phyloP scores from a whole-genome alignment of 805 yeast genomes.

The Starmerella tilneyi region DNA sequence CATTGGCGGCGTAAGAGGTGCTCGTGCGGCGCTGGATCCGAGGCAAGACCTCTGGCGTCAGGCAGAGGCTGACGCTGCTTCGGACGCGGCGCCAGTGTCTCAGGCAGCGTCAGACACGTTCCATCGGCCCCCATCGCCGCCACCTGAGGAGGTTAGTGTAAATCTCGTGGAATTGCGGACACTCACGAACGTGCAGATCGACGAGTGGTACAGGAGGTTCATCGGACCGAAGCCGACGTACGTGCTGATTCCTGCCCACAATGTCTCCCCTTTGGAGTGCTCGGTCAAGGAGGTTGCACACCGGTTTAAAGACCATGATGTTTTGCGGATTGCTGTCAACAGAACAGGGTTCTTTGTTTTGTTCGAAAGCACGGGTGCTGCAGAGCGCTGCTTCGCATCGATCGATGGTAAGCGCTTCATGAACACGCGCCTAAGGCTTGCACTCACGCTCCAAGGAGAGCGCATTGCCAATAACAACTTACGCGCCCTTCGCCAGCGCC shows the following conservation, averaged over 20 bases:
- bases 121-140: background rate
- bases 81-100: background rate
- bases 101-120: background rate
- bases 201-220: constrained; percentile 12
- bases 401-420: background rate
- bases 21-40: constrained; percentile 2
- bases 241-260: constrained; percentile 9
- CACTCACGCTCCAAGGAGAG: constrained; percentile 8
- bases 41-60: background rate
- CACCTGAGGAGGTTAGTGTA: background rate
- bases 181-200: constrained; percentile 1
- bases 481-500: background rate
- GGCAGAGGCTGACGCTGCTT: background rate
- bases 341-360: constrained; percentile 10
- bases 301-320: background rate
- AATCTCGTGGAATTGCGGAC: constrained; percentile 8
- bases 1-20: background rate
- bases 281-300: constrained; percentile 3
- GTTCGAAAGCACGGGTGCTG: constrained; percentile 2
- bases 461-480: constrained; percentile 2
- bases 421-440: background rate
- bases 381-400: constrained; percentile 4
- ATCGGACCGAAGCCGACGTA: constrained; percentile 8
- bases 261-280: background rate
- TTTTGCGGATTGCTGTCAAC: constrained; percentile 10